phyloP scores from a whole-genome alignment of 306 rosid genomes.

The Vicia villosa region DNA sequence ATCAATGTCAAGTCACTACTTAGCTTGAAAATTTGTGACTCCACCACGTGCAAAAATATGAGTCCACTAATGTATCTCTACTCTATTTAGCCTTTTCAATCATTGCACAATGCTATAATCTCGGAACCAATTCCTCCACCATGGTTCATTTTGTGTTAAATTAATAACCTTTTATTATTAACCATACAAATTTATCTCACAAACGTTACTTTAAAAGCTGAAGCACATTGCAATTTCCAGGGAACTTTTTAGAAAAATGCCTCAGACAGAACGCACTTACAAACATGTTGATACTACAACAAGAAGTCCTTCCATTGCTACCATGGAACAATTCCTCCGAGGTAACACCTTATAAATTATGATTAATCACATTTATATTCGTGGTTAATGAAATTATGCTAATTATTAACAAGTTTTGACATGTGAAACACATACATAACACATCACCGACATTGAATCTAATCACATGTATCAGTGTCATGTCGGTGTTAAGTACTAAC shows the following conservation, averaged over 20 bases:
- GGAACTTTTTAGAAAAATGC: slow-evolving; percentile 46
- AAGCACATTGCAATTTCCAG: slow-evolving; percentile 9
- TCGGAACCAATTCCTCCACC: slow-evolving; percentile 39
- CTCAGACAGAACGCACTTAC: slow-evolving; percentile 51
- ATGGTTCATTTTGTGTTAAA: slow-evolving; percentile 35
- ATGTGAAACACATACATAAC: too few relatives aligned
- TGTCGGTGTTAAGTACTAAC: too few relatives aligned
- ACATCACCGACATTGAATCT: too few relatives aligned
- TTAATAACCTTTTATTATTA: slow-evolving; percentile 19
- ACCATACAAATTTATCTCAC: slow-evolving; percentile 10
- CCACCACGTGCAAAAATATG: slow-evolving; percentile 44
- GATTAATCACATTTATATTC: neutral
- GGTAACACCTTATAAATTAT: slow-evolving; percentile 43
- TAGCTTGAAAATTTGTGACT: slow-evolving; percentile 1
- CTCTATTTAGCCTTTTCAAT: slow-evolving; percentile 38
- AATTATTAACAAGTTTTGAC: neutral
- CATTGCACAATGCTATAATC: slow-evolving; percentile 40
- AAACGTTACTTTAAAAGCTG: slow-evolving; percentile 22
- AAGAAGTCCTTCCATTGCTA: slow-evolving; percentile 31
- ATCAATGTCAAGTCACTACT: slow-evolving; percentile 56
- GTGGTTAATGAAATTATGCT: neutral
- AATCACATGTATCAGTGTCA: too few relatives aligned
- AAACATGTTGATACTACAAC: slow-evolving; percentile 40
- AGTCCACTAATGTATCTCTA: slow-evolving; percentile 40
- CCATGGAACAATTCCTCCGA: slow-evolving; percentile 63